These are phyloP conservation scores for Epichloe uncinata DNA, from an alignment of 2,329 filamentous ascomycete species.

Conservation along the genomic window DNA sequence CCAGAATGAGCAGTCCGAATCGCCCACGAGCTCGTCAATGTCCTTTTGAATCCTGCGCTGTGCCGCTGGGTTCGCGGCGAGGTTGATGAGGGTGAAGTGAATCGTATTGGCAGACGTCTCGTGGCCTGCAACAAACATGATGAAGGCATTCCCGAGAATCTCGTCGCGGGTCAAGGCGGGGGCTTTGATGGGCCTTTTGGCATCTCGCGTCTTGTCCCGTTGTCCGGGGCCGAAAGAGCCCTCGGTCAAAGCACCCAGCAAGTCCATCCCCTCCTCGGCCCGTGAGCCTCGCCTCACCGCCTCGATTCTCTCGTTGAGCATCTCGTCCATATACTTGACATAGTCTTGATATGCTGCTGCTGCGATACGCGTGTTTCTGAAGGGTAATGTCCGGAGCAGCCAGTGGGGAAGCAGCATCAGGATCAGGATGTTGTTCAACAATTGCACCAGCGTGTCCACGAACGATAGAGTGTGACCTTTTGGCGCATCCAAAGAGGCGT, in stretches of 20 bases:
- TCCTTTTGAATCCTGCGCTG: slow-evolving; percentile 58
- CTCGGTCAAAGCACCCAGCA: slow-evolving; percentile 32
- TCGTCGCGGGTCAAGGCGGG: slow-evolving; percentile 44
- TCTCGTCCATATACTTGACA: slow-evolving; percentile 54
- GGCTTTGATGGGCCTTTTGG: slow-evolving; percentile 10
- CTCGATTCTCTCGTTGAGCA: slow-evolving; percentile 47
- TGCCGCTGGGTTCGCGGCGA: slow-evolving; percentile 50
- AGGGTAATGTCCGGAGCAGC: slow-evolving; percentile 39
- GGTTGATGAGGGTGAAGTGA: slow-evolving; percentile 55
- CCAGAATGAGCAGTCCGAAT: slow-evolving; percentile 48
- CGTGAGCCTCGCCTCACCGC: slow-evolving; percentile 23
- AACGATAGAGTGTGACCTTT: slow-evolving; percentile 52
- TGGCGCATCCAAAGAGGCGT: slow-evolving; percentile 30
- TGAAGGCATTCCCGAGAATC: slow-evolving; percentile 59
- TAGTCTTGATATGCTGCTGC: slow-evolving; percentile 48
- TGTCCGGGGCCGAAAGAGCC: slow-evolving; percentile 1
- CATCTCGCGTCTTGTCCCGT: slow-evolving; percentile 24
- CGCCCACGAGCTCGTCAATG: slow-evolving; percentile 50
- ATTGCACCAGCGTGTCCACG: slow-evolving; percentile 43
- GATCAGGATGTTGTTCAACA: slow-evolving; percentile 50
- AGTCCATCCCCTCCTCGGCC: slow-evolving; percentile 34
- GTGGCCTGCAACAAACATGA: slow-evolving; percentile 61
- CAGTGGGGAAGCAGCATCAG: slow-evolving; percentile 47
- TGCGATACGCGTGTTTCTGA: slow-evolving; percentile 36
- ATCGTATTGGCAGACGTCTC: slow-evolving; percentile 68